Conservation (phyloP, 2,329 filamentous ascomycete genomes). For the Cytospora leucostoma region DNA sequence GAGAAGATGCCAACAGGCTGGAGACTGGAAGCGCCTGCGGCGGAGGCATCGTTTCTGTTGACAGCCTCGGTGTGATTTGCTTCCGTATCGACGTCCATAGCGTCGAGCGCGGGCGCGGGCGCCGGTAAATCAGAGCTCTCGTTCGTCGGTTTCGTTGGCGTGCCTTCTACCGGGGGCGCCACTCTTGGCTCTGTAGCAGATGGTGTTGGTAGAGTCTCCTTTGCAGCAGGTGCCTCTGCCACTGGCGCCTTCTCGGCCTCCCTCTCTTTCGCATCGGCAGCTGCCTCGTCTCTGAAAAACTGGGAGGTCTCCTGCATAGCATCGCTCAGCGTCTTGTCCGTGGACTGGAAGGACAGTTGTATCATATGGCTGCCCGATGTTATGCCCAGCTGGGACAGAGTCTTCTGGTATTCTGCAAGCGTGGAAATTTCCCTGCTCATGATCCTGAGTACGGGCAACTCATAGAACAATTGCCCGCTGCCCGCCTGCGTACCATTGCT, state of each 20-base stretch:
- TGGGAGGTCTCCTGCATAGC: slow-evolving; percentile 79
- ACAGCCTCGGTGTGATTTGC: slow-evolving; percentile 20
- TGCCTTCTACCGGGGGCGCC: slow-evolving; percentile 9
- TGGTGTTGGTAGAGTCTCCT: slow-evolving; percentile 17
- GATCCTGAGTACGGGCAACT: slow-evolving; percentile 81
- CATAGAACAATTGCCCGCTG: slow-evolving; percentile 81
- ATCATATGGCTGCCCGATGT: slow-evolving; percentile 82
- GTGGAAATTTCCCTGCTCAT: slow-evolving; percentile 77
- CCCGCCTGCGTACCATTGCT: slow-evolving; percentile 53
- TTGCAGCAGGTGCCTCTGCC: slow-evolving; percentile 22
- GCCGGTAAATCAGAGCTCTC: not conserved
- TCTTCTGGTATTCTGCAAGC: slow-evolving; percentile 85
- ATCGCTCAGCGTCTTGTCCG: slow-evolving; percentile 77
- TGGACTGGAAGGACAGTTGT: slow-evolving; percentile 73
- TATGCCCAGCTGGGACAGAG: slow-evolving; percentile 81
- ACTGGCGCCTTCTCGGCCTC: slow-evolving; percentile 20
- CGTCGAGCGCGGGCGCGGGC: slow-evolving; percentile 26
- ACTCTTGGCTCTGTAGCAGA: slow-evolving; percentile 19
- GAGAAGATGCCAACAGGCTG: slow-evolving; percentile 71
- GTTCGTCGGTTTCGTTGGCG: not conserved
- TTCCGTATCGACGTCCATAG: slow-evolving; percentile 35
- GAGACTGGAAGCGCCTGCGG: slow-evolving; percentile 31
- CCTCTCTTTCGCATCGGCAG: slow-evolving; percentile 30
- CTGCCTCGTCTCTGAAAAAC: slow-evolving; percentile 64
- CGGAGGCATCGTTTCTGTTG: slow-evolving; percentile 33